These are phyloP conservation scores for Lactifluus rugatus DNA, from an alignment of 768 basidiomycete species.

Conservation along the genomic window DNA sequence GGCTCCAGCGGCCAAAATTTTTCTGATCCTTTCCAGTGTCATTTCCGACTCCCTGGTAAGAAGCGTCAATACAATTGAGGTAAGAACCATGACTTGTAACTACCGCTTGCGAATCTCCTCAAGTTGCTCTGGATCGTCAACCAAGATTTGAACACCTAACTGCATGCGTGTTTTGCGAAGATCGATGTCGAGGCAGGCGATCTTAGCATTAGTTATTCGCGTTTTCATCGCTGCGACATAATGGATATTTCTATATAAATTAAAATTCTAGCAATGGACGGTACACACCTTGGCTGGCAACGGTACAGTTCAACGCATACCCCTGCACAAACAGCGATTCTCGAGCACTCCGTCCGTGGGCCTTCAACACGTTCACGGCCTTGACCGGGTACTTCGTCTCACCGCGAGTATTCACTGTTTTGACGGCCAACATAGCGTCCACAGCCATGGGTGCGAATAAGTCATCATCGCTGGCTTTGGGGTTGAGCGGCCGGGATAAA, in stretches of 20 bases:
- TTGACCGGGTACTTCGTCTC: constrained; percentile 99
- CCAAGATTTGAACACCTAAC: constrained; percentile 91
- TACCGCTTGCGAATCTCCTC: constrained; percentile 94
- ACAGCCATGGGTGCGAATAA: constrained; percentile 98
- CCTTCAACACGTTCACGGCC: constrained; percentile 96
- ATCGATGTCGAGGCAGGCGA: constrained; percentile 98
- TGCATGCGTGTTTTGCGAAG: constrained; percentile 96
- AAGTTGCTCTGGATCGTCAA: constrained; percentile 92
- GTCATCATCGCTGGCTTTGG: constrained; percentile 72
- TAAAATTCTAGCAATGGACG: not conserved
- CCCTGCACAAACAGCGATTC: constrained; percentile 94
- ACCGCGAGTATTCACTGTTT: constrained; percentile 85
- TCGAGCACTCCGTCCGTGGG: constrained; percentile 90
- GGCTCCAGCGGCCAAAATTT: constrained; percentile 91
- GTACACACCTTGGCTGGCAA: constrained; percentile 87
- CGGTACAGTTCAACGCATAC: constrained; percentile 96
- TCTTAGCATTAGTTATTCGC: constrained; percentile 85
- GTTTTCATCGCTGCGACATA: constrained; percentile 83
- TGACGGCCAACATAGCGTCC: constrained; percentile 96
- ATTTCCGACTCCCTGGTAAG: constrained; percentile 80
- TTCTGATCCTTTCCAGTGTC: constrained; percentile 88
- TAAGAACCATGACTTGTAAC: constrained; percentile 16
- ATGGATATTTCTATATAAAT: not conserved
- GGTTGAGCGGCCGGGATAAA: constrained; percentile 4
- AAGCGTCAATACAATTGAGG: constrained; percentile 1